These are phyloP conservation scores for Phanerochaete carnosa DNA, from an alignment of 768 basidiomycete genomes.

Conservation along the genomic window DNA sequence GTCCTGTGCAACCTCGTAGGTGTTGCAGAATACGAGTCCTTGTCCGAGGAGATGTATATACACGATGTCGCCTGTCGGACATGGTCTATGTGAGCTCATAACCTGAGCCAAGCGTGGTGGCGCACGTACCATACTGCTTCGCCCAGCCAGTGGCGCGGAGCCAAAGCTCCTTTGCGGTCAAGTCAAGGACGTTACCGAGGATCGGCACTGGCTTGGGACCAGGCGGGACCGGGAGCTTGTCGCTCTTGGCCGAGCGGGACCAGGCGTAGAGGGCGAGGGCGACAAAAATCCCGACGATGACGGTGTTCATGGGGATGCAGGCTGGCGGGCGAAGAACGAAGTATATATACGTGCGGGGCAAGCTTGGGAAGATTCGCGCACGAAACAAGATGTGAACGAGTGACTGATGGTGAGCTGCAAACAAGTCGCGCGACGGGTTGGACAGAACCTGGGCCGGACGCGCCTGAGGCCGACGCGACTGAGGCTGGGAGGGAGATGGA, in stretches of 20 bases:
- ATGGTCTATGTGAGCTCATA: background rate
- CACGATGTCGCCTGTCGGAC: conserved; percentile 51
- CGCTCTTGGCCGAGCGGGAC: conserved; percentile 10
- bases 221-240: conserved; percentile 47
- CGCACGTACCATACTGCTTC: conserved; percentile 52
- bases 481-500: background rate
- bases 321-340: background rate
- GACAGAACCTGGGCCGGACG: background rate
- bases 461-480: too few relatives aligned
- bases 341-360: background rate
- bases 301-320: conserved; percentile 3
- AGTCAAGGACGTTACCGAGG: conserved; percentile 61
- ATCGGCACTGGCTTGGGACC: conserved; percentile 66
- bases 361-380: background rate
- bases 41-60: conserved; percentile 66
- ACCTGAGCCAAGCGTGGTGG: background rate
- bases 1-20: conserved; percentile 53
- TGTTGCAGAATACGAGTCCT: conserved; percentile 65
- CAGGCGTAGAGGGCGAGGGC: conserved; percentile 11
- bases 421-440: background rate
- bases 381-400: background rate
- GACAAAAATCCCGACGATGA: conserved; percentile 19
- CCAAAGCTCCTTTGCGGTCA: conserved; percentile 64
- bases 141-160: conserved; percentile 60
- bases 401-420: conserved; percentile 1